Evolutionary conservation across 352 stramenopile genomes (phyloP).

Genomic region (Phytophthora podocarpi): DNA sequence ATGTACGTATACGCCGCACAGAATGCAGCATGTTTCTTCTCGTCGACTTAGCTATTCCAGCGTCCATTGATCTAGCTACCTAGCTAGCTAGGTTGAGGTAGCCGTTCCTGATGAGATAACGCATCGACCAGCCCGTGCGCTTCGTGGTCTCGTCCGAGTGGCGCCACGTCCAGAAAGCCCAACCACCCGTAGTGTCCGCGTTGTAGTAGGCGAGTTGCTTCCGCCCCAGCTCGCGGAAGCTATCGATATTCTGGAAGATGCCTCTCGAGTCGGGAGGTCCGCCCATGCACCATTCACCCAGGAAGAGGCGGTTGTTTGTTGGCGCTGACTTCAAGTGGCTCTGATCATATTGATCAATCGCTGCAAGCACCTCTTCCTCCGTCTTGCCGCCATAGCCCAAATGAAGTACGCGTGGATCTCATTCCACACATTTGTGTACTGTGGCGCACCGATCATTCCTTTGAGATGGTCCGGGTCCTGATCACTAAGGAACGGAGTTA

Average conservation of each 20-base stretch:
- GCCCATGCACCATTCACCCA: conserved; percentile 59
- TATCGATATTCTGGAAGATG: conserved; percentile 27
- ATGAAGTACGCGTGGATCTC: conserved; percentile 66
- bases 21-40: no score
- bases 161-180: conserved; percentile 59
- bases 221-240: conserved; percentile 28
- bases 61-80: no score
- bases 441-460: conserved; percentile 30
- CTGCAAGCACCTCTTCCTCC: no score
- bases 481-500: conserved; percentile 41
- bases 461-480: conserved; percentile 28
- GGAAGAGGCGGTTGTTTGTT: conserved; percentile 30
- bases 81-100: conserved; percentile 29
- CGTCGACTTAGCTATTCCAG: no score
- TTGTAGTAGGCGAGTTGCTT: conserved; percentile 39
- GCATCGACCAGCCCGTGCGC: conserved; percentile 49
- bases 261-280: conserved; percentile 23
- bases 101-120: conserved; percentile 29
- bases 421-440: conserved; percentile 64
- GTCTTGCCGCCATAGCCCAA: conserved; percentile 35
- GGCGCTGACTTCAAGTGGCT: conserved; percentile 17
- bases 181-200: conserved; percentile 30
- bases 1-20: no score
- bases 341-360: conserved; percentile 27
- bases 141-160: conserved; percentile 47